Evolutionary conservation across 2,329 filamentous ascomycete species (phyloP).

Genomic region (Exophiala sp.): DNA sequence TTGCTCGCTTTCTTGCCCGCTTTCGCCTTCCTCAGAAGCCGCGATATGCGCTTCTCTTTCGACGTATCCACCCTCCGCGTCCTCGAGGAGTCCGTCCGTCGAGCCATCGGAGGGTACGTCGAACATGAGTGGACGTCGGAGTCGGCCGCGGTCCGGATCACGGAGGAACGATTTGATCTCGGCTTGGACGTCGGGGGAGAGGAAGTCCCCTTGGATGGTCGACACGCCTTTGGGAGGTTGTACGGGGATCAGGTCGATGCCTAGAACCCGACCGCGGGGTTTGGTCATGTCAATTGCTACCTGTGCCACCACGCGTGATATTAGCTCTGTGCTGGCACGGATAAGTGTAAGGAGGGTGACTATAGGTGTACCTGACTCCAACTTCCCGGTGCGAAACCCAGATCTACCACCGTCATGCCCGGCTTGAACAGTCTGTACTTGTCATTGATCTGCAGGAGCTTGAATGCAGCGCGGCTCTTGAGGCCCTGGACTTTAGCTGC

Average conservation of each 20-base stretch:
- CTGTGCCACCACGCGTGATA: constrained; percentile 39
- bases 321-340: not conserved
- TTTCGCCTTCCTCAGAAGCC: constrained; percentile 34
- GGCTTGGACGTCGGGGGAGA: constrained; percentile 68
- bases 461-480: constrained; percentile 90
- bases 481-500: constrained; percentile 75
- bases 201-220: constrained; percentile 90
- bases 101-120: not conserved
- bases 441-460: constrained; percentile 83
- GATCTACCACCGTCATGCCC: constrained; percentile 83
- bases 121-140: constrained; percentile 33
- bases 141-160: constrained; percentile 58
- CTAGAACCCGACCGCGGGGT: constrained; percentile 75
- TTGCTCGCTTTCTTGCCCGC: constrained; percentile 36
- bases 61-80: constrained; percentile 26
- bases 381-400: constrained; percentile 76
- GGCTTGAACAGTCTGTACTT: constrained; percentile 74
- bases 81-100: constrained; percentile 13
- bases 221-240: constrained; percentile 89
- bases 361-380: constrained; percentile 60
- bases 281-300: constrained; percentile 76
- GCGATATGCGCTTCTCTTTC: constrained; percentile 27
- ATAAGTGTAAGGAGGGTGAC: not conserved
- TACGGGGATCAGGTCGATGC: constrained; percentile 90
- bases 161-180: constrained; percentile 74